Evolutionary conservation across 2,329 filamentous ascomycete genomes (phyloP).

Genomic region (Simplicillium sp.): DNA sequence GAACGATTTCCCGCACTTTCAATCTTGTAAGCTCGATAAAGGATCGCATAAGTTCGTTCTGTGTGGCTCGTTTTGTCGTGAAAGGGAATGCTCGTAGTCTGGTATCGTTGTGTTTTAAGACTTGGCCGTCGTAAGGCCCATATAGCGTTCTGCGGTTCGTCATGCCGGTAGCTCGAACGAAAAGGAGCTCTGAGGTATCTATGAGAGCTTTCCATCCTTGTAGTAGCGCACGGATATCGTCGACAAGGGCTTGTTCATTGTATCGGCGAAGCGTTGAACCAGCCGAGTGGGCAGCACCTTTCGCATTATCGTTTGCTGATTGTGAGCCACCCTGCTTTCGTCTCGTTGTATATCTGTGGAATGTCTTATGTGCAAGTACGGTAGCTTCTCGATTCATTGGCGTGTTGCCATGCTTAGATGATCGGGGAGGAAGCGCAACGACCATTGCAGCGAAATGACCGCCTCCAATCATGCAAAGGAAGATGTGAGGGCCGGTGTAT

Average conservation of each 20-base stretch:
- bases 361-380: slow-evolving; percentile 92
- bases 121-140: slow-evolving; percentile 82
- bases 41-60: slow-evolving; percentile 86
- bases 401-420: slow-evolving; percentile 58
- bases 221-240: slow-evolving; percentile 78
- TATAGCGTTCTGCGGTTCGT: slow-evolving; percentile 84
- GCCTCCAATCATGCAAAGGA: slow-evolving; percentile 97
- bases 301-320: slow-evolving; percentile 88
- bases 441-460: slow-evolving; percentile 97
- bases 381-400: slow-evolving; percentile 76
- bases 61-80: slow-evolving; percentile 81
- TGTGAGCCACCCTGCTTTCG: slow-evolving; percentile 95
- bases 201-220: slow-evolving; percentile 79
- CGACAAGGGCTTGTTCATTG: slow-evolving; percentile 82
- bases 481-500: slow-evolving; percentile 73
- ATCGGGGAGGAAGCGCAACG: slow-evolving; percentile 74
- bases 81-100: slow-evolving; percentile 86
- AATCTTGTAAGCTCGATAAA: slow-evolving; percentile 90
- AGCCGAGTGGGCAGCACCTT: slow-evolving; percentile 87
- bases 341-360: slow-evolving; percentile 92
- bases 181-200: slow-evolving; percentile 74
- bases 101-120: slow-evolving; percentile 68
- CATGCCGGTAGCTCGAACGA: slow-evolving; percentile 79
- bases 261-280: slow-evolving; percentile 84
- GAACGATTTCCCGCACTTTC: slow-evolving; percentile 72